Percentiles rank a stretch among this genome's conserved stretches.
These are phyloP conservation scores for Polyporus arcularius DNA, from an alignment of 768 basidiomycete genomes.

Conservation along the genomic window DNA sequence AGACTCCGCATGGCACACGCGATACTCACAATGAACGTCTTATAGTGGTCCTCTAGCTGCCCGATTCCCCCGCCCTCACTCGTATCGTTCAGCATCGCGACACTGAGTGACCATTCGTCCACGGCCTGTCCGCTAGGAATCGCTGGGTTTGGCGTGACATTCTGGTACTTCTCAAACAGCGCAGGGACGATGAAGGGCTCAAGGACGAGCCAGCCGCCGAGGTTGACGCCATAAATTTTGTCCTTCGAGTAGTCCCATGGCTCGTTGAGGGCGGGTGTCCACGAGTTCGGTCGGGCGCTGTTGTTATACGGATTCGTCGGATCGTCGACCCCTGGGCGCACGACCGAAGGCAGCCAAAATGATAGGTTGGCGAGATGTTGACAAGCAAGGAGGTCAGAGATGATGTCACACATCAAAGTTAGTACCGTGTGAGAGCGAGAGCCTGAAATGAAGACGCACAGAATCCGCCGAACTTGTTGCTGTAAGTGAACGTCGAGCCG, in stretches of 20 bases:
- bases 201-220: slow-evolving; percentile 76
- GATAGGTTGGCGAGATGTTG: not conserved
- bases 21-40: slow-evolving; percentile 75
- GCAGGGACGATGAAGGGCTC: slow-evolving; percentile 81
- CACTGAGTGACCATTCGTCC: slow-evolving; percentile 76
- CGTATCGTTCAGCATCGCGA: slow-evolving; percentile 64
- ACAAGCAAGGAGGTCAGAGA: not conserved
- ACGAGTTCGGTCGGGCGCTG: slow-evolving; percentile 73
- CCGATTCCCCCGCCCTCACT: slow-evolving; percentile 57
- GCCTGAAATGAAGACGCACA: slow-evolving; percentile 44
- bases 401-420: slow-evolving; percentile 10
- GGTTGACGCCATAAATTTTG: slow-evolving; percentile 66
- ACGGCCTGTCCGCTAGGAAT: slow-evolving; percentile 33
- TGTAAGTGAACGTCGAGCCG: slow-evolving; percentile 74
- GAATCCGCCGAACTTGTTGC: slow-evolving; percentile 72
- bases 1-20: not conserved
- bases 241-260: slow-evolving; percentile 72
- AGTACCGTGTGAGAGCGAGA: not conserved
- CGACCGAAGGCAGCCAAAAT: too few species aligned
- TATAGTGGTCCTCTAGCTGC: slow-evolving; percentile 77
- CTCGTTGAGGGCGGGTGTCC: slow-evolving; percentile 79
- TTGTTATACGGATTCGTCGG: slow-evolving; percentile 78
- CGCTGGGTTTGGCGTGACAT: slow-evolving; percentile 22
- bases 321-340: slow-evolving; percentile 59
- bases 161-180: slow-evolving; percentile 63